phyloP scores from a whole-genome alignment of 106 monocot species.

The Alisma plantagoaquatica region DNA sequence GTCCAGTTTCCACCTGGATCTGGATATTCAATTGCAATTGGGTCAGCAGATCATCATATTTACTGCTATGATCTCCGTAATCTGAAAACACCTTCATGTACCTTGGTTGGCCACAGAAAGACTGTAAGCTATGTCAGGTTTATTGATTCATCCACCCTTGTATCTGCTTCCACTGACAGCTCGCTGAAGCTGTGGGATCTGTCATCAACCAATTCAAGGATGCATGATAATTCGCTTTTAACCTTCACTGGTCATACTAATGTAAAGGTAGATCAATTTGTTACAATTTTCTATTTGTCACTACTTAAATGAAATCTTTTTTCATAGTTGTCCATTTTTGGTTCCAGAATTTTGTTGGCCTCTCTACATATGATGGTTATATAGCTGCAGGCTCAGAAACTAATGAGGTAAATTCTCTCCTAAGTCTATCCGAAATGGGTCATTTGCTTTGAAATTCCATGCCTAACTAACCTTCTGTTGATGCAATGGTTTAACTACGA shows the following conservation, averaged over 20 bases:
- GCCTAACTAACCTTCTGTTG: too few species aligned
- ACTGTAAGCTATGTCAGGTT: constrained; percentile 89
- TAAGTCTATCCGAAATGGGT: too few species aligned
- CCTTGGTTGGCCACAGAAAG: constrained; percentile 52
- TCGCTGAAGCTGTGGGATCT: constrained; percentile 91
- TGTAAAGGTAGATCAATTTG: constrained; percentile 65
- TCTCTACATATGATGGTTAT: constrained; percentile 75
- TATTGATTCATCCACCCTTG: constrained; percentile 56
- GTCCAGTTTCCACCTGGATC: constrained; percentile 78
- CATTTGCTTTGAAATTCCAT: too few species aligned
- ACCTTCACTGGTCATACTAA: constrained; percentile 84
- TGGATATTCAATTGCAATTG: constrained; percentile 43
- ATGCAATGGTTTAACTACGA: too few species aligned
- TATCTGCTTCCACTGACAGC: constrained; percentile 84
- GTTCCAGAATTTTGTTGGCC: constrained; percentile 87
- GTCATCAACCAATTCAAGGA: constrained; percentile 23
- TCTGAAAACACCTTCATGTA: constrained; percentile 41
- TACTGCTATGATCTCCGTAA: constrained; percentile 83
- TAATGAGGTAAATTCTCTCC: constrained; percentile 95
- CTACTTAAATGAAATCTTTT: neutral
- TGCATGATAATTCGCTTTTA: constrained; percentile 33
- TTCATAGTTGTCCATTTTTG: too few species aligned
- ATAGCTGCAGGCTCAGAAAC: constrained; percentile 87
- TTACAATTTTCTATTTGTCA: too few species aligned
- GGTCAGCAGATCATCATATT: constrained; percentile 78